These are phyloP conservation scores for Trichophyton simii DNA, from an alignment of 2,329 filamentous ascomycete species.

Conservation along the genomic window DNA sequence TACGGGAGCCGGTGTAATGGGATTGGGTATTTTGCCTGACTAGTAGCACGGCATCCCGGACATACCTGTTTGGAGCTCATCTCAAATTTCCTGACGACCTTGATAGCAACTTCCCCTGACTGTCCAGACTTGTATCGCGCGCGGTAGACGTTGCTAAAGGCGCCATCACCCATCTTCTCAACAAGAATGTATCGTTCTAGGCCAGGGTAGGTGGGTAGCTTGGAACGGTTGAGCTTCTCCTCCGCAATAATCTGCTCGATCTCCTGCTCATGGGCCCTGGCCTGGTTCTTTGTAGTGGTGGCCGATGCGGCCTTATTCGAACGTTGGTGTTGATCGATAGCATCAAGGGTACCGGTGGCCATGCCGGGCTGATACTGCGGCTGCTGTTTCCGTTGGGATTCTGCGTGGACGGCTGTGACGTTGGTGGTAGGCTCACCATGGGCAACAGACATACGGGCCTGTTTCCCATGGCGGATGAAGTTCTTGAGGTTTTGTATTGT, in stretches of 20 bases:
- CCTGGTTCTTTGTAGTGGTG: slow-evolving; percentile 36
- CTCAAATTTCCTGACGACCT: slow-evolving; percentile 96
- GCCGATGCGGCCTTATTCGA: slow-evolving; percentile 3
- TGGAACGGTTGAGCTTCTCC: slow-evolving; percentile 73
- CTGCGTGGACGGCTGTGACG: slow-evolving; percentile 52
- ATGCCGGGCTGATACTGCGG: slow-evolving; percentile 33
- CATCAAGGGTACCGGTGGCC: slow-evolving; percentile 48
- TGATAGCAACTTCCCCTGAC: slow-evolving; percentile 73
- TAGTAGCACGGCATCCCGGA: slow-evolving; percentile 13
- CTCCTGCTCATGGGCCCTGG: slow-evolving; percentile 43
- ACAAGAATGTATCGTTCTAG: slow-evolving; percentile 73
- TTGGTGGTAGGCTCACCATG: slow-evolving; percentile 51
- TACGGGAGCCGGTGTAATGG: neutral
- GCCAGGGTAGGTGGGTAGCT: slow-evolving; percentile 74
- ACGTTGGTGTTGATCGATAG: slow-evolving; percentile 46
- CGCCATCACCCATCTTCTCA: slow-evolving; percentile 98
- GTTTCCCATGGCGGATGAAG: slow-evolving; percentile 95
- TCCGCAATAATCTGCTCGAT: slow-evolving; percentile 80
- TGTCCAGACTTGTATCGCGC: slow-evolving; percentile 63
- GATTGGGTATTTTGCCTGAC: neutral
- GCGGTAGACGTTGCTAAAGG: slow-evolving; percentile 96
- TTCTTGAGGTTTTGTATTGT: slow-evolving; percentile 94
- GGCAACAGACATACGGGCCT: slow-evolving; percentile 59
- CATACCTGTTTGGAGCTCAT: slow-evolving; percentile 98
- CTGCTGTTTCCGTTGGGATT: slow-evolving; percentile 45